A percentile compares a stretch with the other conserved stretches of the same genome.
phyloP scores from a whole-genome alignment of 495 filamentous ascomycete species.

The Thermothielavioides terrestris region DNA sequence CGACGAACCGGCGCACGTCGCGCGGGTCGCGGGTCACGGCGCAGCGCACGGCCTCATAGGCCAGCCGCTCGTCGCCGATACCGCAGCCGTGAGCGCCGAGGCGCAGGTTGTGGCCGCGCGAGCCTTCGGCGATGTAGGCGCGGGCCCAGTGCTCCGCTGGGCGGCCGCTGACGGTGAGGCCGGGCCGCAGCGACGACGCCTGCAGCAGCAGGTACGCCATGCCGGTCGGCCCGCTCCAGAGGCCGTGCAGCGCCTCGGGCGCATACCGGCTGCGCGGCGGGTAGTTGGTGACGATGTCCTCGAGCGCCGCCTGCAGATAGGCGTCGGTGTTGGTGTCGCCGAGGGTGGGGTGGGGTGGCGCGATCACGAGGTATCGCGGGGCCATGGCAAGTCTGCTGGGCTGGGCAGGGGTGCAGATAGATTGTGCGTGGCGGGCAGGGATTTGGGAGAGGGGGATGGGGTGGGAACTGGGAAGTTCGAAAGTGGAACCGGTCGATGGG shows the following conservation, averaged over 20 bases:
- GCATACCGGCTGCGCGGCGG: slow-evolving; percentile 24
- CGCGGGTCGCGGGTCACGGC: slow-evolving; percentile 35
- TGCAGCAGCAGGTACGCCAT: slow-evolving; percentile 51
- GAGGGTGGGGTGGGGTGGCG: slow-evolving; percentile 1
- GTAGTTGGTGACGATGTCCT: slow-evolving; percentile 26
- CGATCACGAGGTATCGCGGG: slow-evolving; percentile 9
- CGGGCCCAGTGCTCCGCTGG: slow-evolving; percentile 41
- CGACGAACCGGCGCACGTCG: slow-evolving; percentile 37
- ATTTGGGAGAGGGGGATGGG: too few relatives aligned
- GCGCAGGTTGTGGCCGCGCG: slow-evolving; percentile 27
- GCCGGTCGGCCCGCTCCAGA: slow-evolving; percentile 52
- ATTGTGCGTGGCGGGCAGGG: too few relatives aligned
- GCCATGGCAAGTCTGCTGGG: neutral
- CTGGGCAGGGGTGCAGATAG: too few relatives aligned
- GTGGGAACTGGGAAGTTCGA: too few relatives aligned
- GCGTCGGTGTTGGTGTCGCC: slow-evolving; percentile 8
- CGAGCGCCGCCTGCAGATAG: slow-evolving; percentile 20
- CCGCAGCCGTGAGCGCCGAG: slow-evolving; percentile 39
- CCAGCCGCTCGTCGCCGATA: slow-evolving; percentile 47
- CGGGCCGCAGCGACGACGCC: slow-evolving; percentile 39
- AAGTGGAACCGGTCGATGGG: neutral
- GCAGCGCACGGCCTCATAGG: slow-evolving; percentile 43
- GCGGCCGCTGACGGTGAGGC: slow-evolving; percentile 37
- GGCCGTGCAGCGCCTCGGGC: slow-evolving; percentile 31
- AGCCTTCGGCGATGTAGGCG: slow-evolving; percentile 35